Percentiles rank a stretch among this genome's conserved stretches.
phyloP scores from a whole-genome alignment of 352 stramenopile species.

The Phytophthora tentaculata region DNA sequence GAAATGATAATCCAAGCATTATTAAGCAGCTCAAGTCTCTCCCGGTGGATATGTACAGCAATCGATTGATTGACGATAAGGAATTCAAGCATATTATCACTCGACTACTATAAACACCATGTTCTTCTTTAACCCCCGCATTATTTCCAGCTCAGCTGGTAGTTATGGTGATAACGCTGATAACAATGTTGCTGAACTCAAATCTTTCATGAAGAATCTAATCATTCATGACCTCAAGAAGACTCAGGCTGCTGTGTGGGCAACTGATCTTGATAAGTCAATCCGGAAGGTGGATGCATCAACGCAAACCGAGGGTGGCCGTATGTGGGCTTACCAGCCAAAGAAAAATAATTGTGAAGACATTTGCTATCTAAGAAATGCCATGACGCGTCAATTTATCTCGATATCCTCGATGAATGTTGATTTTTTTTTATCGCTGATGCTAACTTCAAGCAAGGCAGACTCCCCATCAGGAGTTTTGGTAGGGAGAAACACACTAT shows the following conservation, averaged over 20 bases:
- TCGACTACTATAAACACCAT: conserved; percentile 25
- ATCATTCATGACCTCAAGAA: conserved; percentile 4
- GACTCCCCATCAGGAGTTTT: too few species aligned
- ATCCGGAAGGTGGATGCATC: conserved; percentile 17
- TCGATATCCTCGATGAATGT: conserved; percentile 9
- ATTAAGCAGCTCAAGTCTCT: conserved; percentile 18
- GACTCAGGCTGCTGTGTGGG: conserved; percentile 2
- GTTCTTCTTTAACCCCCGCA: conserved; percentile 23
- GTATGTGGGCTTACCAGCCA: conserved; percentile 17
- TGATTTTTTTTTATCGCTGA: conserved; percentile 19
- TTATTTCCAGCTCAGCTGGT: conserved; percentile 25
- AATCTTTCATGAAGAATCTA: conserved; percentile 21
- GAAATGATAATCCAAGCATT: too few species aligned
- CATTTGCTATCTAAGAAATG: conserved; percentile 19
- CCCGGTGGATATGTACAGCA: conserved; percentile 30
- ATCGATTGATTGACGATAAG: conserved; percentile 24
- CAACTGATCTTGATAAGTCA: conserved; percentile 17
- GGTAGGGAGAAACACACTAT: too few species aligned
- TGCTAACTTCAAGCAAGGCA: too few species aligned
- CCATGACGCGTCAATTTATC: conserved; percentile 4
- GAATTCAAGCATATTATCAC: conserved; percentile 26
- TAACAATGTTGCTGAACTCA: conserved; percentile 17
- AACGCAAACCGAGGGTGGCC: conserved; percentile 18
- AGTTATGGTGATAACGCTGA: conserved; percentile 32
- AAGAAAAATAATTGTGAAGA: conserved; percentile 22